Evolutionary conservation across 2,329 filamentous ascomycete species (phyloP).

Genomic region (Plectosphaerella sp.): DNA sequence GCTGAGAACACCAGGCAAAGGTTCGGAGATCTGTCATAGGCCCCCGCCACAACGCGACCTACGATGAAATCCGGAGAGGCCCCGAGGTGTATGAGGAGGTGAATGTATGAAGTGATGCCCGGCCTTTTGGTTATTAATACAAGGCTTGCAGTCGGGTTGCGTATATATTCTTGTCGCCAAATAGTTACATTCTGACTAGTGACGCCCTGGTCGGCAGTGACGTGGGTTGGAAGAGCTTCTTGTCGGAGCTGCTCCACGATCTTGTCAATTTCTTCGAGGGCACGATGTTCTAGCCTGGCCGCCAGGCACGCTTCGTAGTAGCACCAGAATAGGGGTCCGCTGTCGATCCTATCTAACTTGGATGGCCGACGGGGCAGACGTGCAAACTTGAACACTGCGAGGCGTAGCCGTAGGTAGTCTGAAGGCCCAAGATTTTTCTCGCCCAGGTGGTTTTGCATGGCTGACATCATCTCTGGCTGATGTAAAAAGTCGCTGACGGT

Average conservation of each 20-base stretch:
- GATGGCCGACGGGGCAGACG: not conserved
- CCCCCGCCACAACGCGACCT: not conserved
- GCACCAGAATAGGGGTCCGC: not conserved
- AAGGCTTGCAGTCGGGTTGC: not conserved
- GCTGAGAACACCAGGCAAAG: not conserved
- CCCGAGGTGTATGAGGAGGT: not conserved
- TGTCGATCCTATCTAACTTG: not conserved
- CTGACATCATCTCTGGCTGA: too few species aligned
- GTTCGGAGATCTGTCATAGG: not conserved
- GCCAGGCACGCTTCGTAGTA: not conserved
- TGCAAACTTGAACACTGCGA: too few species aligned
- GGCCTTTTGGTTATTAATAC: too few species aligned
- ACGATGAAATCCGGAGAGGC: not conserved
- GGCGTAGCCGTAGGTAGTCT: too few species aligned
- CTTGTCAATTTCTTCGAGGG: not conserved
- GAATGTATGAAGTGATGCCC: not conserved
- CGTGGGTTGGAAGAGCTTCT: not conserved
- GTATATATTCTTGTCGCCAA: not conserved
- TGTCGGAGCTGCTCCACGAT: not conserved
- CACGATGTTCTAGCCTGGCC: not conserved
- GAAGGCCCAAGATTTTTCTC: too few species aligned
- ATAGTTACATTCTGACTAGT: too few species aligned
- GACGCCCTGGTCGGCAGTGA: not conserved
- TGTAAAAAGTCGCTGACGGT: too few species aligned
- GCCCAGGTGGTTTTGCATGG: too few species aligned